Base-by-base conservation (phyloP, 2,329 filamentous ascomycete genomes). In the Periglandula ipomoeae region DNA sequence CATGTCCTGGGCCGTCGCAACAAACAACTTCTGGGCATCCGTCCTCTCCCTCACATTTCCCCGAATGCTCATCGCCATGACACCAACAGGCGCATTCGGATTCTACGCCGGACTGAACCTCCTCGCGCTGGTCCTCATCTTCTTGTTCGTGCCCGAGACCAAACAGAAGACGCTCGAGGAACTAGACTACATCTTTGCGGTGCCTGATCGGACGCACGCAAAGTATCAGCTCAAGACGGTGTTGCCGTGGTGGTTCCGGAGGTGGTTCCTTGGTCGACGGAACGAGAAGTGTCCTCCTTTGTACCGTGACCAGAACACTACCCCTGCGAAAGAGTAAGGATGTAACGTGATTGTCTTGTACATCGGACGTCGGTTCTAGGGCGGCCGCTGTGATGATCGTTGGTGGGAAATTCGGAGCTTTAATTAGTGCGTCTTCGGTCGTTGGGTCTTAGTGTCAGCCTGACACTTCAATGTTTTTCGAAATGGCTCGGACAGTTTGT, bases 101-200 rank as follows among this genome's bases (percentile, higher is more conserved):
- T 67, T 73, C 53, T 76, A 76, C 41, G 72, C 72, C 0, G 72
- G 65, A 2, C 68, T 75, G 30, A 75, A 75, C 52, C 38, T 71
- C 0, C 57, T 72, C 0, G 72, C 71, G 0, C 67, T 73, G 57
- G 48, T 65, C 37, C 64, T 75, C 53, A 75, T 75, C 52, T 74
- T 75, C 52, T 63, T 73, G 24, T 66, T 74, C 44, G 67, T 76
- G 0, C 73, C 72, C 0, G 73, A 75, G 59, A 75, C 73, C 2
- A 75, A 75, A 60, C 70, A 73, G 34, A 67, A 70, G 47, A 75
- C 72, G 0, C 64, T 76, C 0, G 73, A 75, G 51, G 73, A 75
- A 49, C 68, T 76, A 8, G 72, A 75, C 59, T 70, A 70, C 30
- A 68, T 75, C 27, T 76, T 75, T 42, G 64, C 64, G 6, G 66